These are phyloP conservation scores for Kodamaea plutei DNA, from an alignment of 1,139 yeast species.

Conservation along the genomic window DNA sequence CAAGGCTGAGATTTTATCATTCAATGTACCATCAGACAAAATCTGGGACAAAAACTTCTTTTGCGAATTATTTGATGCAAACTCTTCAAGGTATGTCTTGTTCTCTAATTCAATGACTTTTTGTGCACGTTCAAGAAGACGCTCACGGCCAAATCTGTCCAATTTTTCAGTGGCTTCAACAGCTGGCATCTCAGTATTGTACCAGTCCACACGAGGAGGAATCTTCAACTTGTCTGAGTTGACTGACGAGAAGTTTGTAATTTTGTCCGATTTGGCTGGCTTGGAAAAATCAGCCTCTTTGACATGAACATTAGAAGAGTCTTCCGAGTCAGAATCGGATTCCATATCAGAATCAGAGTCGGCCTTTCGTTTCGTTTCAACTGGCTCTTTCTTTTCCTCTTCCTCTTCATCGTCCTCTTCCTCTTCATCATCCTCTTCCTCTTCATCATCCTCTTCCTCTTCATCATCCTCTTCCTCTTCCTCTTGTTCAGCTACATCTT, in stretches of 20 bases:
- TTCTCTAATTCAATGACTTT: slow-evolving; percentile 67
- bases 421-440: slow-evolving; percentile 19
- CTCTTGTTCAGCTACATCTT: slow-evolving; percentile 19
- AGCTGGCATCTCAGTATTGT: slow-evolving; percentile 41
- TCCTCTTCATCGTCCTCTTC: slow-evolving; percentile 16
- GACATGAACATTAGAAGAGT: slow-evolving; percentile 12
- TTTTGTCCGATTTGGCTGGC: slow-evolving; percentile 29
- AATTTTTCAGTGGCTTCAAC: slow-evolving; percentile 39
- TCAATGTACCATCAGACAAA: slow-evolving; percentile 86
- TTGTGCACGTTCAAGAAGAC: slow-evolving; percentile 64
- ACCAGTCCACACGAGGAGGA: slow-evolving; percentile 76
- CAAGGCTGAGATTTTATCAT: slow-evolving; percentile 92
- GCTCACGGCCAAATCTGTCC: slow-evolving; percentile 49
- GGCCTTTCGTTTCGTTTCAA: slow-evolving; percentile 16
- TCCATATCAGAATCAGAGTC: slow-evolving; percentile 6
- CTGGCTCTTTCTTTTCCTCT: slow-evolving; percentile 13
- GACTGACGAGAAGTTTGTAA: slow-evolving; percentile 53
- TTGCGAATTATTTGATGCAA: slow-evolving; percentile 77
- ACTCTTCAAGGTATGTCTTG: slow-evolving; percentile 67
- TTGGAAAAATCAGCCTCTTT: slow-evolving; percentile 10
- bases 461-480: slow-evolving; percentile 25
- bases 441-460: slow-evolving; percentile 20
- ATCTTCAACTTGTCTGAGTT: slow-evolving; percentile 53
- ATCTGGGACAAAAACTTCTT: slow-evolving; percentile 87
- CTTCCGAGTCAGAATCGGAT: background rate